Base-by-base conservation (phyloP, 176 grass and related monocot genomes). In the Chloris gayana region DNA sequence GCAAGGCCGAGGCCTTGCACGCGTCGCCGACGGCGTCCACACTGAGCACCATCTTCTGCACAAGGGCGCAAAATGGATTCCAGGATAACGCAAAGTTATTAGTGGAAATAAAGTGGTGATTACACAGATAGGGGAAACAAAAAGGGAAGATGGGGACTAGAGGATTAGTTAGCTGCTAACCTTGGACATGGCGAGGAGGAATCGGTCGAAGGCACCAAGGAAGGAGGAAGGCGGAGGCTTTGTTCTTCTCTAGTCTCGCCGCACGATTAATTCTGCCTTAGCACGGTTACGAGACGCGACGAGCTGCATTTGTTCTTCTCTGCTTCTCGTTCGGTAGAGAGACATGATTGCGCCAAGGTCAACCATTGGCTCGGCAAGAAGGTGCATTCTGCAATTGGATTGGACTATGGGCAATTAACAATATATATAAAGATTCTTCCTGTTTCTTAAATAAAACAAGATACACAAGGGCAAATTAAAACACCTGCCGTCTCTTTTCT, bases 11-110 rank as follows among this genome's bases (percentile, higher is more conserved):
- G 65, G 78, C 78, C 82, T 85, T 97, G 84, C 88, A 89, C 72
- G 58, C 70, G 1, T 87, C 78, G 44, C 78, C 74, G 63, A 45
- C 68, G 66, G 84, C 65, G 38, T 82, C 53, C 58, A 93, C 88
- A 74, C 93, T 81, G 37, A 97, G 39, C 83, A 93, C 91, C 25
- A 91, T 97, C 80, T 91, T 93, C 91, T 97, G 88, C 73, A 71
- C 12, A 61, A 14, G 32, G 25, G 26, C 17, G 1, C 46, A 35
- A 6, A 13, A 64, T 9, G 8, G 31, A 79, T 45, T 29, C 3
- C 31, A 45, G 25, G n/a, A n/a, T n/a, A n/a, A n/a, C n/a, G n/a
- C n/a, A n/a, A n/a, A n/a, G n/a, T n/a, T n/a, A n/a, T n/a, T n/a
- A n/a, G n/a, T n/a, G n/a, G n/a, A n/a, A n/a, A n/a, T n/a, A n/a